Base-by-base conservation (phyloP, 106 monocot species). In the Dendrobium nobile region DNA sequence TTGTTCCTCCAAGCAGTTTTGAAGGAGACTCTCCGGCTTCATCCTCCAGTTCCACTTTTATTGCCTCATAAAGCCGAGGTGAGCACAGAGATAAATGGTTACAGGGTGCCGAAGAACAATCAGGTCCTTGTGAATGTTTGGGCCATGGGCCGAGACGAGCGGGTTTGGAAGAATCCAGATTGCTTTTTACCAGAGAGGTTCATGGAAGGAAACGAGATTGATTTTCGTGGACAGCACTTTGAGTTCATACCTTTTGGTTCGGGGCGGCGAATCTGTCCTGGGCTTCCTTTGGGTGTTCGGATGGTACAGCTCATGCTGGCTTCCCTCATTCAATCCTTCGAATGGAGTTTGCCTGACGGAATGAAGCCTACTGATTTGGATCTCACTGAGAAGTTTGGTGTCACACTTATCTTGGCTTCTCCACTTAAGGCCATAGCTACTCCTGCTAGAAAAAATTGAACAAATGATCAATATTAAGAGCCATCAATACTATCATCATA, bases 11-110 rank as follows among this genome's bases (percentile, higher is more conserved):
- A 89, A 74, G 89, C 91, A 0, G 78, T 89, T 28, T 72, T 91
- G n/a, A 88, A 91, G 77, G 91, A 91, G 81, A 87, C 87, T 0
- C 37, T 88, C 20, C 80, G 91, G 3, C 77, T 89, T 8, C 91
- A 91, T 67, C 85, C 89, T 7, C 79, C 87, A 19, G 80, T 28
- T 7, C 91, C 88, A 9, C 20, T 91, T 8, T 79, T 88, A 56
- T 54, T 91, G 5, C 91, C 91, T 4, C 91, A 56, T 40, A 78
- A 54, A n/a, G 85, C 87, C 11, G 79, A 65, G 33, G 65, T 55
- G 45, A 55, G 7, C 19, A 1, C 31, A 19, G 80, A 80, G 43
- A 3, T 70, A 4, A 19, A 43, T 31, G 70, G 70, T 16, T 80
- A 80, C 15, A 7, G 9, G 20, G 26, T 80, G 13, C 70, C 80